Conservation (phyloP, 768 basidiomycete species). For the Pholiota conissans region DNA sequence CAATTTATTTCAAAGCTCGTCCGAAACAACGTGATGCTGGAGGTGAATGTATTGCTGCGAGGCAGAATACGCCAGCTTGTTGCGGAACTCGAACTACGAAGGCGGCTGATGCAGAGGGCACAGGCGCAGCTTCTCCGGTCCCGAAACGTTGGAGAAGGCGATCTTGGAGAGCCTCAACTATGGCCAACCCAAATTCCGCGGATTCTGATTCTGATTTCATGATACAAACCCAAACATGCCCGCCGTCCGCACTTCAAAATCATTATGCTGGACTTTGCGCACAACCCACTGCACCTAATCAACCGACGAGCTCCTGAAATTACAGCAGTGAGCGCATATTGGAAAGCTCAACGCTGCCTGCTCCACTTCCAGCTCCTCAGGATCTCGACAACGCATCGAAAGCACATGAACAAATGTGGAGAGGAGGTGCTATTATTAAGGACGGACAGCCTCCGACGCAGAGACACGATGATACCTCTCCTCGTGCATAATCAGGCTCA, state of each 20-base stretch:
- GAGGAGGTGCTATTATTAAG: conserved; percentile 68
- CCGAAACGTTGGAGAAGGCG: conserved; percentile 58
- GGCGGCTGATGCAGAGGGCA: conserved; percentile 66
- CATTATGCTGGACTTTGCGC: conserved; percentile 38
- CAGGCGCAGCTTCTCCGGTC: conserved; percentile 41
- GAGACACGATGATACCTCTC: conserved; percentile 49
- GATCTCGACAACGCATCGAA: conserved; percentile 30
- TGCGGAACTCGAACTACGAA: conserved; percentile 58
- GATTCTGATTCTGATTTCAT: conserved; percentile 53
- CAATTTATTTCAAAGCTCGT: conserved; percentile 41
- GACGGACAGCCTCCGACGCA: conserved; percentile 35
- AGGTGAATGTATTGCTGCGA: conserved; percentile 73
- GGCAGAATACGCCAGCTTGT: conserved; percentile 64
- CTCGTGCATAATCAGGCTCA: conserved; percentile 56
- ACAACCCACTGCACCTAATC: conserved; percentile 44
- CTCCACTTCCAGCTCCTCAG: conserved; percentile 16
- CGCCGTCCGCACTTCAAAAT: conserved; percentile 41
- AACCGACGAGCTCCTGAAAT: conserved; percentile 31
- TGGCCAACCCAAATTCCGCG: conserved; percentile 42
- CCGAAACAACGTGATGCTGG: conserved; percentile 85
- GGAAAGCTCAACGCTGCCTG: conserved; percentile 18
- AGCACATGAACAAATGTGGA: conserved; percentile 41
- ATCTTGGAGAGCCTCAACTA: conserved; percentile 46
- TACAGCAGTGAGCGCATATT: conserved; percentile 29
- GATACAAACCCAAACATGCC: conserved; percentile 64